Conservation (phyloP, 148 eudicot species). For the Camellia lanceoleosa region DNA sequence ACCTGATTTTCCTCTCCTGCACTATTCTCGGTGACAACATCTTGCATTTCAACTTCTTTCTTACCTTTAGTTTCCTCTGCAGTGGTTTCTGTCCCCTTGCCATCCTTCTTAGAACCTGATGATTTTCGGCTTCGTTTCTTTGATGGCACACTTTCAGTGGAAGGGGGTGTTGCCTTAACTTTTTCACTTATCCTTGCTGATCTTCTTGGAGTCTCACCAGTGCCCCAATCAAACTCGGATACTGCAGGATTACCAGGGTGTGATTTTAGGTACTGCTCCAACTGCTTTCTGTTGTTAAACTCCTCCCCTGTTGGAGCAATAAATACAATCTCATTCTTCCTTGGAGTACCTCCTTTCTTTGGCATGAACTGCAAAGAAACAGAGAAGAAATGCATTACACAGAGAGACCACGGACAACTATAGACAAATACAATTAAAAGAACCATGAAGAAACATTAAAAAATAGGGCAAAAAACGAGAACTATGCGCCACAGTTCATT, state of each 20-base stretch:
- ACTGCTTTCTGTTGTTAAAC: constrained; percentile 55
- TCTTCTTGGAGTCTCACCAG: constrained; percentile 85
- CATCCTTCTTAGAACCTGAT: constrained; percentile 49
- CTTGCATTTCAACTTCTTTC: constrained; percentile 31
- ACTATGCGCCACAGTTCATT: background rate
- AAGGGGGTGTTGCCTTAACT: constrained; percentile 45
- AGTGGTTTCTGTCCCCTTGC: constrained; percentile 30
- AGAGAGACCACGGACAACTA: background rate
- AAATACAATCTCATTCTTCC: constrained; percentile 63
- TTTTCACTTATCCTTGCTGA: constrained; percentile 79
- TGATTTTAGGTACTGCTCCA: constrained; percentile 75
- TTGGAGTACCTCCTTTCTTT: constrained; percentile 65
- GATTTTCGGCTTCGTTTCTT: constrained; percentile 58
- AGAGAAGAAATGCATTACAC: background rate
- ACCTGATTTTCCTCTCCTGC: constrained; percentile 13
- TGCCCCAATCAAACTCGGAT: constrained; percentile 83
- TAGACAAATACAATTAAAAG: background rate
- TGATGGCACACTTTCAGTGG: constrained; percentile 49
- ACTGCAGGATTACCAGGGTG: constrained; percentile 67
- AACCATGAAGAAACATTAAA: background rate
- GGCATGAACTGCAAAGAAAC: constrained; percentile 47
- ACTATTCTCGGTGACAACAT: constrained; percentile 23
- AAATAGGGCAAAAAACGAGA: background rate
- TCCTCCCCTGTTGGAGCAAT: constrained; percentile 81
- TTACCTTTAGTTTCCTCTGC: constrained; percentile 28